Base-by-base conservation (phyloP, 1,139 yeast genomes). In the Pichia norvegensis region DNA sequence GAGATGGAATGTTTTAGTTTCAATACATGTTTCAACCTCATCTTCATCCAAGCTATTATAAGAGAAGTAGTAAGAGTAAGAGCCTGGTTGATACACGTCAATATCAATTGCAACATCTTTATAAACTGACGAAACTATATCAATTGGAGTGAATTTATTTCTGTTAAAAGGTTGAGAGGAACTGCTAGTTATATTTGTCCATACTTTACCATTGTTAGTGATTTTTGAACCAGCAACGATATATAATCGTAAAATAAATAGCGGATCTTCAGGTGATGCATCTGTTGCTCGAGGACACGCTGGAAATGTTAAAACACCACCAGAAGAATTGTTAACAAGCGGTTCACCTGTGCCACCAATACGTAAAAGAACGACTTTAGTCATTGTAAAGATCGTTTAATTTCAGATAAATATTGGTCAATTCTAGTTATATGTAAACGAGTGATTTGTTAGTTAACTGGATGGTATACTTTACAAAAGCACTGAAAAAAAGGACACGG, bases 171-270 rank as follows among this genome's bases (percentile, higher is more conserved):
- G 53, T 11, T 59, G 56, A 4, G 60, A 57, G 13, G 56, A 52
- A 13, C 58, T 55, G 4, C 70, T 69, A 1, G 95, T 95, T n/a
- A 80, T 75, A 64, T 90, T 90, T 46, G 85, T 79, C 74, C 79
- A 78, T 35, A 92, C 69, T 4, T 71, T 66, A 5, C 95, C 96
- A 35, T 80, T 76, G 56, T 84, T 76, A 25, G 86, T 70, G 13
- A 87, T 77, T 25, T 77, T 73, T 16, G 90, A 73, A 19, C 95
- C 86, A 3, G 95, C 92, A 44, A 82, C 78, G 49, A 90, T 67
- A 48, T 76, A 76, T 52, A 92, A 69, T 42, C 79, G 70, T 46
- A 92, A 68, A 3, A 65, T 66, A 61, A 77, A 80, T 31, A 81
- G 54, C 1, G 75, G 70, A 44, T 72, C 77, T 1, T 73, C 76